A percentile compares a stretch with the other conserved stretches of the same genome.
Conservation (phyloP, 2,329 filamentous ascomycete species). For the Aspergillus intermedius region DNA sequence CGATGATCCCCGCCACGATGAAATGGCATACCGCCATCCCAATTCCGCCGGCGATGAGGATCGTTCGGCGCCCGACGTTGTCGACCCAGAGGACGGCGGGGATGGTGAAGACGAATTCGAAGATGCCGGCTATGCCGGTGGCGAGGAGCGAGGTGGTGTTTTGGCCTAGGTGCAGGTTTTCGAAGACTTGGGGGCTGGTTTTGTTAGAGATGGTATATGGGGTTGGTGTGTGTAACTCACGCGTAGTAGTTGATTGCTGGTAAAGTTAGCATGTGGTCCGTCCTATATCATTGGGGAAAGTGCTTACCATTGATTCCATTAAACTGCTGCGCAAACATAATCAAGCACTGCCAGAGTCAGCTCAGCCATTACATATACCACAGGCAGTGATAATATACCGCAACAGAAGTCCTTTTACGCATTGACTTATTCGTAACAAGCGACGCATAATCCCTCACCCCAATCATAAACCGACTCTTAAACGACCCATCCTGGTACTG, state of each 20-base stretch:
- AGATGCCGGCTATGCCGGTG: conserved; percentile 35
- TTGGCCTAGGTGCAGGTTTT: conserved; percentile 25
- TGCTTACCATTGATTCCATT: conserved; percentile 29
- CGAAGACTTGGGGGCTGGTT: conserved; percentile 27
- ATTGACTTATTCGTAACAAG: conserved; percentile 29
- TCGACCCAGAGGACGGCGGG: conserved; percentile 38
- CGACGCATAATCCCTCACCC: conserved; percentile 39
- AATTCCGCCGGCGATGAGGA: conserved; percentile 49
- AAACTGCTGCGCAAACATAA: conserved; percentile 44
- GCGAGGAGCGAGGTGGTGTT: conserved; percentile 35
- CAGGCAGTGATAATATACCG: conserved; percentile 32
- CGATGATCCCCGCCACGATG: conserved; percentile 64
- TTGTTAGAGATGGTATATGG: conserved; percentile 2
- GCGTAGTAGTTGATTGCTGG: conserved; percentile 34
- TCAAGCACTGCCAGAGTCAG: conserved; percentile 56
- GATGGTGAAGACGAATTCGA: conserved; percentile 36
- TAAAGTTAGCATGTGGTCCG: background rate
- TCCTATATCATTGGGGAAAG: no score
- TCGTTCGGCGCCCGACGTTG: conserved; percentile 34
- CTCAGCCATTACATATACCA: conserved; percentile 39
- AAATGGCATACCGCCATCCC: conserved; percentile 67
- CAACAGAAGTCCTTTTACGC: conserved; percentile 29
- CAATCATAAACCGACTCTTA: conserved; percentile 60
- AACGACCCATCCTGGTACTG: conserved; percentile 54
- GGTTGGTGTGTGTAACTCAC: conserved; percentile 9